Evolutionary conservation across 768 basidiomycete genomes (phyloP).

Genomic region (Tylopilus intermedius): DNA sequence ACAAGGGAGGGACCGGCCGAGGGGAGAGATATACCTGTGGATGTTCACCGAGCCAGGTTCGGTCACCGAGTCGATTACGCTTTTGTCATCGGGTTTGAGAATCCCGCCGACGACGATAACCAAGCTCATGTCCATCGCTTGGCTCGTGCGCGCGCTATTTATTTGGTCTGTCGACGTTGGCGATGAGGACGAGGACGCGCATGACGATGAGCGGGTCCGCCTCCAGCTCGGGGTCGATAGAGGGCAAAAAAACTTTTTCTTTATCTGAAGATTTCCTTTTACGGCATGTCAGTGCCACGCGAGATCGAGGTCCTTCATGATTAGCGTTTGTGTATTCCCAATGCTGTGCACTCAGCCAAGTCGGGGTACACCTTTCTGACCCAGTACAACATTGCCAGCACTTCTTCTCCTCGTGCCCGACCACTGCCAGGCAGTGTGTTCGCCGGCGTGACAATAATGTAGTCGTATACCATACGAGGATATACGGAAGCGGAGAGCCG

Average conservation of each 20-base stretch:
- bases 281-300: constrained; percentile 17
- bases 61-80: constrained; percentile 36
- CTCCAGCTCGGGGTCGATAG: constrained; percentile 20
- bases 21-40: constrained; percentile 20
- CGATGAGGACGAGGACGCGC: constrained; percentile 1
- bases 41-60: constrained; percentile 38
- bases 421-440: neutral
- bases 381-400: neutral
- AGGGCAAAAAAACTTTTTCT: constrained; percentile 21
- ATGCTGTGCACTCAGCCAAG: constrained; percentile 13
- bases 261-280: constrained; percentile 11
- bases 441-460: neutral
- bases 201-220: neutral
- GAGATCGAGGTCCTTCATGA: constrained; percentile 5
- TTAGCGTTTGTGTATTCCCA: constrained; percentile 13
- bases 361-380: neutral
- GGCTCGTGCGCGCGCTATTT: neutral
- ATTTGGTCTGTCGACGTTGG: neutral
- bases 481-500: constrained; percentile 24
- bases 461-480: constrained; percentile 15
- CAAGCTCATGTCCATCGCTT: constrained; percentile 1
- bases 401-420: neutral
- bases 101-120: constrained; percentile 5
- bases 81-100: constrained; percentile 18
- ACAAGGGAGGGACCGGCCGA: constrained; percentile 16